phyloP scores from a whole-genome alignment of 345 rosid genomes.

The Eucalyptus victrix region DNA sequence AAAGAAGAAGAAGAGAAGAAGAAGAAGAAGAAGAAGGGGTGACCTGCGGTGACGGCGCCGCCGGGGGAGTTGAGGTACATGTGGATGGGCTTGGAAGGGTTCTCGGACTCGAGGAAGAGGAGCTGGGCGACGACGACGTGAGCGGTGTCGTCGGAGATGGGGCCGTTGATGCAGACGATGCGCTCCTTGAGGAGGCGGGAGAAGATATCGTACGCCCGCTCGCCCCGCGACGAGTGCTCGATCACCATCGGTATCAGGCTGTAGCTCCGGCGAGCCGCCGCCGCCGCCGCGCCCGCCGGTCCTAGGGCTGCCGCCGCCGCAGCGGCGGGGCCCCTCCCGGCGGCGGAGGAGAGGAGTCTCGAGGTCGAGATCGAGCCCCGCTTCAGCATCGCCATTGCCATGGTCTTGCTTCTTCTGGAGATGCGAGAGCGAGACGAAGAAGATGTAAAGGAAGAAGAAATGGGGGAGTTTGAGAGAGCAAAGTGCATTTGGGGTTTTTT shows the following conservation, averaged over 20 bases:
- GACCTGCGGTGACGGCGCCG: conserved; percentile 97
- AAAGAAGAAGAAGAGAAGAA: not conserved
- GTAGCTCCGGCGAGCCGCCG: conserved; percentile 23
- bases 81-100: conserved; percentile 91
- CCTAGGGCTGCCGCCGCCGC: not conserved
- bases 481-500: not conserved
- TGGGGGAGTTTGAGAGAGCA: not conserved
- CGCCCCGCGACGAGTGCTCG: conserved; percentile 95
- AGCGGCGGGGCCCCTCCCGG: not conserved
- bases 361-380: not conserved
- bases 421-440: not conserved
- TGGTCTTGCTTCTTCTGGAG: not conserved
- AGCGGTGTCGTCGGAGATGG: conserved; percentile 83
- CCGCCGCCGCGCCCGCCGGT: not conserved
- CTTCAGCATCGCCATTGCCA: not conserved
- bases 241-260: conserved; percentile 90
- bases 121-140: conserved; percentile 99
- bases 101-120: conserved; percentile 95
- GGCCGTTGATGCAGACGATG: conserved; percentile 87
- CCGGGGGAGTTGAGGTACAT: conserved; percentile 99
- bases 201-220: conserved; percentile 94
- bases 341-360: not conserved
- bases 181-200: conserved; percentile 92
- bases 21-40: not conserved
- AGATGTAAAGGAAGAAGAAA: not conserved